Base-by-base conservation (phyloP, 2,329 filamentous ascomycete genomes). In the Cylindrodendrum hubeiense region DNA sequence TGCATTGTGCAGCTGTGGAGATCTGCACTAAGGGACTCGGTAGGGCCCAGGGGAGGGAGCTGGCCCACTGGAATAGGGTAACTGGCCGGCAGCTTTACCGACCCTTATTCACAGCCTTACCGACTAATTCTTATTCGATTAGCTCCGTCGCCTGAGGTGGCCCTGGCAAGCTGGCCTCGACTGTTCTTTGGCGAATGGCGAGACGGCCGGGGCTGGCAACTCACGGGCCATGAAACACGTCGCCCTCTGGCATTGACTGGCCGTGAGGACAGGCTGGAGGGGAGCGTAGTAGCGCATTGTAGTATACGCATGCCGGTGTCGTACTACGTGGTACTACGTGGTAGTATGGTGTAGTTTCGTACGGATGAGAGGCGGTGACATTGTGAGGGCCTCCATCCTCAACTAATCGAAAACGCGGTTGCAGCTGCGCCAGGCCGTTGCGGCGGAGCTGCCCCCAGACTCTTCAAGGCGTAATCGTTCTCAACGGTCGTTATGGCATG, bases 171-270 rank as follows among this genome's bases (percentile, higher is more conserved):
- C 21, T 24, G 22, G 46, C 46, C 46, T 30, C 46, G 28, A 33
- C 47, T 13, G 47, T 12, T 21, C 47, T 46, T 22, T 19, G 30
- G 47, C 53, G 53, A 63, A 63, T 63, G 39, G 22, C 47, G 47
- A 57, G 21, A 28, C n/a, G 19, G 44, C 52, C 44, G 26, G 19
- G 21, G 19, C 52, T 22, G 37, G 46, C 46, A 58, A 53, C 44
- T 58, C 28, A 43, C 46, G 43, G 46, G 39, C 53, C 53, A 53
- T 63, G 60, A 63, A 63, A 63, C 54, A 49, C 33, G 30, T 26
- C 30, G 54, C 26, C 33, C 22, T 43, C 37, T n/a, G 47, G 26
- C 30, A 49, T 37, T 58, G 54, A 63, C 60, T 34, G 33, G 37
- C 8, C 15, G 37, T 17, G 37, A 39, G 37, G 37, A 39, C n/a